Base-by-base conservation (phyloP, 768 basidiomycete genomes). In the Suillus brevipes region DNA sequence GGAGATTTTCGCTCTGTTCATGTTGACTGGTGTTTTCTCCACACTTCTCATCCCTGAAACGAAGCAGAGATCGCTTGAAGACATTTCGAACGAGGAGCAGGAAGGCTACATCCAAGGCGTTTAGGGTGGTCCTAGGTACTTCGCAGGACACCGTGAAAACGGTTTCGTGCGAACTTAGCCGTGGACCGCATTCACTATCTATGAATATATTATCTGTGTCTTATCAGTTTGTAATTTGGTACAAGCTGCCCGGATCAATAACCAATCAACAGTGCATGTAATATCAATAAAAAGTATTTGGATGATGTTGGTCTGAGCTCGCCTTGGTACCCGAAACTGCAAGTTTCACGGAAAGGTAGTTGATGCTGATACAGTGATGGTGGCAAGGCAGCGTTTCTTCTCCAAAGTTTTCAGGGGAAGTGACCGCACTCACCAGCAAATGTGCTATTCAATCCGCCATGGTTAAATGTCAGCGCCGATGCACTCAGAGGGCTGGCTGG, bases 1-100 rank as follows among this genome's bases (percentile, higher is more conserved):
- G 60, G 85, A 94, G 77, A 86, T 95, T 62, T 92, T 94, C 67
- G 92, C 92, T 16, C 77, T 92, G 62, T 94, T 94, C 82, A 95
- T 93, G 92, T 74, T 93, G 61, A 93, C 90, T 2, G 93, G 93
- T 55, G 82, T 94, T 65, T 85, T 88, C 79, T 92, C 94, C 8
- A 94, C 92, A 1, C 77, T 93, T 18, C 83, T 94, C 14, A 73
- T 95, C 12, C 90, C 90, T 43, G 94, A 95, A 79, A 94, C 94
- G 56, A 95, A 86, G 76, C 78, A 80, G 49, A 79, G 70, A 75
- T 74, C 84, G 7, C 82, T 93, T 28, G 91, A 93, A 77, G 88
- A 89, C 16, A 80, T 92, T 28, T 92, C 91, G 10, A 86, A 87
- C 70, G 91, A 93, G 73, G 78, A 83, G 16, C 90, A 92, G 67